Conservation (phyloP, 2,329 filamentous ascomycete genomes). For the Fusarium pseudograminearum region DNA sequence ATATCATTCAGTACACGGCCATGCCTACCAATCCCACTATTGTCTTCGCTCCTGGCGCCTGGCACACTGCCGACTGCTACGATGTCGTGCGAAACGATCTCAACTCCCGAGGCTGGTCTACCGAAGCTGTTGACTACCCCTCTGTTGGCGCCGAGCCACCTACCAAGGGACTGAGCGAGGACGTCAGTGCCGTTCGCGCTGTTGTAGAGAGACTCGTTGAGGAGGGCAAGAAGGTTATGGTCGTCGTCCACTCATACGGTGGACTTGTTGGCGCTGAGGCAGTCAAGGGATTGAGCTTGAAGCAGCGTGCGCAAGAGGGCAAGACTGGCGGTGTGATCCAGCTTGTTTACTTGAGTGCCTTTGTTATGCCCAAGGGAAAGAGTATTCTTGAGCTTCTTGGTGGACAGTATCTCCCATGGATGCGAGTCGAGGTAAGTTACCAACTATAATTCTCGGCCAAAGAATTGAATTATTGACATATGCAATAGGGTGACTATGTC, state of each 20-base stretch:
- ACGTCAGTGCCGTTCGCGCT: background rate
- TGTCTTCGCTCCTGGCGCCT: constrained; percentile 16
- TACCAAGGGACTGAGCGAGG: constrained; percentile 1
- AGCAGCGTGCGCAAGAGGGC: constrained; percentile 12
- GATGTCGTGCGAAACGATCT: constrained; percentile 6
- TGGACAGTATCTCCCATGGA: constrained; percentile 19
- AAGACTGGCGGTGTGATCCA: constrained; percentile 14
- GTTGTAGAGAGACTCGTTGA: background rate
- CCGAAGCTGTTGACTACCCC: constrained; percentile 19
- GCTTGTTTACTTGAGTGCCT: constrained; percentile 10
- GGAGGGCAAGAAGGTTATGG: constrained; percentile 15
- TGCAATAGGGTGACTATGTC: constrained; percentile 14
- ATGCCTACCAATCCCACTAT: constrained; percentile 22
- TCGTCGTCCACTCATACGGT: constrained; percentile 22
- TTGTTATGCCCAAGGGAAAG: constrained; percentile 7
- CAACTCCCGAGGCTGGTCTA: constrained; percentile 4
- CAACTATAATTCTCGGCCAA: fast-evolving
- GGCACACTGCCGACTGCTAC: constrained; percentile 21
- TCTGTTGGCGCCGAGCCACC: constrained; percentile 25
- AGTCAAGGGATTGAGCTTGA: constrained; percentile 11
- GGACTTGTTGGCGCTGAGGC: constrained; percentile 14
- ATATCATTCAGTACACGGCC: background rate
- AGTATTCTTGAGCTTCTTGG: constrained; percentile 1
- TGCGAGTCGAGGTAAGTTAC: constrained; percentile 15
- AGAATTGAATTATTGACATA: background rate